phyloP scores from a whole-genome alignment of 495 filamentous ascomycete genomes.

The Astrocystis sublimbata region DNA sequence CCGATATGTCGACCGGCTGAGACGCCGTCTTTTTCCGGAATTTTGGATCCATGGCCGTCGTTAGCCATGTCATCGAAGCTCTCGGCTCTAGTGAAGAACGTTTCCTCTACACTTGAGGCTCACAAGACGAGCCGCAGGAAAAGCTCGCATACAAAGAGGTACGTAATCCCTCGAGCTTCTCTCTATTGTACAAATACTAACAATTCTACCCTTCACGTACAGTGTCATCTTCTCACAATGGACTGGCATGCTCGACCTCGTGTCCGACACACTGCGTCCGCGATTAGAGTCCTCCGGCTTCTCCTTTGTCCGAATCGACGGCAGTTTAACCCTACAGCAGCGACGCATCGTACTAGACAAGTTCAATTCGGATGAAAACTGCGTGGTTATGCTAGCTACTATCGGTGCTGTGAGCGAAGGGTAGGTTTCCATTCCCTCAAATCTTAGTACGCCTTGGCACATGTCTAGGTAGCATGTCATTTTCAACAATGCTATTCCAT shows the following conservation, averaged over 20 bases:
- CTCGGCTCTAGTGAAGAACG: too few species aligned
- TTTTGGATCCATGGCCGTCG: too few species aligned
- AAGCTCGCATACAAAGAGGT: not conserved
- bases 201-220: not conserved
- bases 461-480: too few species aligned
- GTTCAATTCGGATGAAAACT: slow-evolving; percentile 7
- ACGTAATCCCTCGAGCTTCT: too few species aligned
- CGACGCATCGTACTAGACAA: slow-evolving; percentile 1
- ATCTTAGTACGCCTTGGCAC: too few species aligned
- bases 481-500: too few species aligned
- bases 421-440: slow-evolving; percentile 14
- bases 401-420: slow-evolving; percentile 26
- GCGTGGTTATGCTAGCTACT: slow-evolving; percentile 19
- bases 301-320: not conserved
- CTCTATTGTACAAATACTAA: too few species aligned
- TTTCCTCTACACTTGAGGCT: not conserved
- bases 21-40: too few species aligned
- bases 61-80: too few species aligned
- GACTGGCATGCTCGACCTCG: slow-evolving; percentile 23
- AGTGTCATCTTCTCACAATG: slow-evolving; percentile 28
- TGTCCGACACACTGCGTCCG: slow-evolving; percentile 18
- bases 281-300: not conserved
- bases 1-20: too few species aligned
- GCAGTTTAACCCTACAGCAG: not conserved
- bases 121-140: not conserved